These are phyloP conservation scores for Diplodia corticola DNA, from an alignment of 2,329 filamentous ascomycete species.

Conservation along the genomic window DNA sequence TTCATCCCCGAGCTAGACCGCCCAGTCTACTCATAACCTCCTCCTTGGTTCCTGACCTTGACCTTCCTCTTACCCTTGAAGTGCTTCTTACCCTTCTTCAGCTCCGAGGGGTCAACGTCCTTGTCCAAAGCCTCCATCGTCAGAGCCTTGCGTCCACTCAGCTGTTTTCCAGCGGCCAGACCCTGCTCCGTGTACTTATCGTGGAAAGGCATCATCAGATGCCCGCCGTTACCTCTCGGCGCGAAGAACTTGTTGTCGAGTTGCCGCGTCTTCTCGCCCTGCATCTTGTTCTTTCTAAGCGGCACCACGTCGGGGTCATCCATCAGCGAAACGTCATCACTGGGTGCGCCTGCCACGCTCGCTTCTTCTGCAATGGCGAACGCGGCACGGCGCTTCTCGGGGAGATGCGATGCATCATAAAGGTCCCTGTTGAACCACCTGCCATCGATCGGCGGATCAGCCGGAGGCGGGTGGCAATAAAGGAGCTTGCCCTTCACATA, in stretches of 20 bases:
- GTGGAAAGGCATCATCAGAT: slow-evolving; percentile 79
- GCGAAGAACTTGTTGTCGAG: slow-evolving; percentile 92
- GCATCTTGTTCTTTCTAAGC: slow-evolving; percentile 34
- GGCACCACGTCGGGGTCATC: slow-evolving; percentile 55
- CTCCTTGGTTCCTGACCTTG: slow-evolving; percentile 35
- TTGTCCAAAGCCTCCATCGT: slow-evolving; percentile 81
- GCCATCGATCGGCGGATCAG: slow-evolving; percentile 63
- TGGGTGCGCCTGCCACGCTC: slow-evolving; percentile 41
- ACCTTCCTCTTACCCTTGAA: slow-evolving; percentile 75
- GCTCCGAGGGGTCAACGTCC: slow-evolving; percentile 78
- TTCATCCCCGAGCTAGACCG: neutral
- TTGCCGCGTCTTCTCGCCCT: slow-evolving; percentile 71
- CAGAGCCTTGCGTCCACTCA: slow-evolving; percentile 81
- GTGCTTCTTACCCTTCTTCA: slow-evolving; percentile 83
- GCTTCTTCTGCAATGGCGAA: slow-evolving; percentile 51
- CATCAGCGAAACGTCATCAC: slow-evolving; percentile 44
- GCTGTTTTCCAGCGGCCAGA: slow-evolving; percentile 57
- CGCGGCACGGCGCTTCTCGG: slow-evolving; percentile 72
- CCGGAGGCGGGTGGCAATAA: slow-evolving; percentile 84
- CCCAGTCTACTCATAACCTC: slow-evolving; percentile 11
- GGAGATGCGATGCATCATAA: slow-evolving; percentile 80
- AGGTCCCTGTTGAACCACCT: slow-evolving; percentile 83
- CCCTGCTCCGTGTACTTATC: slow-evolving; percentile 87
- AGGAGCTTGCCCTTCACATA: slow-evolving; percentile 96
- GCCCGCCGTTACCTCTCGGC: slow-evolving; percentile 61